Evolutionary conservation across 352 stramenopile genomes (phyloP), one percentile per base, ranked within the genome.

Genomic region (Pythium oligandrum): DNA sequence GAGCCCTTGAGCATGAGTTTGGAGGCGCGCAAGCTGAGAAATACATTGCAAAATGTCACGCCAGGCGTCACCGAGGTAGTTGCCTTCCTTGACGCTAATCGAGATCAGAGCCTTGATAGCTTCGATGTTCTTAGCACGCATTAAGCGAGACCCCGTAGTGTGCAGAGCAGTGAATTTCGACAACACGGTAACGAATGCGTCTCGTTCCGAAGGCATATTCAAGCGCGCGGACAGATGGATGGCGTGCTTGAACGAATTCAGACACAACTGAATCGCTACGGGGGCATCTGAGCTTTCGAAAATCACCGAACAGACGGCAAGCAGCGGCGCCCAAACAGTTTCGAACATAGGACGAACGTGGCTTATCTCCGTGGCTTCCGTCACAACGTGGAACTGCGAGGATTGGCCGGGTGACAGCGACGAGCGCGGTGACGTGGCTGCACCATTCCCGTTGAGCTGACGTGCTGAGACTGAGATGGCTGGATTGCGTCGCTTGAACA

Each of bases 301-400:
- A 33, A 98, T 96, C 62, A 99, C 94, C 2, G 94, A 98, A 51
- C 98, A 96, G 42, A 88, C 95, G 42, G 95, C 96, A 45, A 99
- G 79, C 33, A 99, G 71, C 40, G 97, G 95, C 33, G 96, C 96
- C 97, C 97, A 99, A 0, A 98, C 91, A 0, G 98, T 98, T 73
- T 99, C 96, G 64, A 99, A 99, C 97, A 99, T 99, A 4, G 97
- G 95, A 32, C 83, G 77, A 9, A 97, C 82, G 52, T 93, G 78
- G 31, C 73, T 86, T 40, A 76, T 88, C 53, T 91, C 83, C 4
- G 70, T 78, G 31, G 71, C 73, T 32, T 84, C 77, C 0, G 76
- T 86, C 9, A 92, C 76, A 40, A 89, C 53, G 36, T 78, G 82
- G 53, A 92, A 92, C 42, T 75, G 74, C 6, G 49, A 42, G 1